These are phyloP conservation scores for Mycena rebaudengoi DNA, from an alignment of 768 basidiomycete genomes.

Conservation along the genomic window DNA sequence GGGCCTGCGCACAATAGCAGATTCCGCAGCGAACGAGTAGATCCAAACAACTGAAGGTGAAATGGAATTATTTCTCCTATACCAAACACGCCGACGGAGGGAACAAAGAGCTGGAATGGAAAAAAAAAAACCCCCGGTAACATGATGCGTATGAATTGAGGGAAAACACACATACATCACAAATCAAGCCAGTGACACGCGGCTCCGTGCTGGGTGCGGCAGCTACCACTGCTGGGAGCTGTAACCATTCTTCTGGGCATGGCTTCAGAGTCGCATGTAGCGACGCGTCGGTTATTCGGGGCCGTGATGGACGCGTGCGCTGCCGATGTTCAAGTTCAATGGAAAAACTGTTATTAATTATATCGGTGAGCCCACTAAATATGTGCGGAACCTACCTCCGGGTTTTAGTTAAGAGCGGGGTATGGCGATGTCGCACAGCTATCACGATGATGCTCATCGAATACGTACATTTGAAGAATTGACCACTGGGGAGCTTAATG, in stretches of 20 bases:
- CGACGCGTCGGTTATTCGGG: background rate
- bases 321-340: conserved; percentile 20
- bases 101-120: conserved; percentile 20
- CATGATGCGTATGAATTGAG: background rate
- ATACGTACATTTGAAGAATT: conserved; percentile 18
- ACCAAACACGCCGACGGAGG: conserved; percentile 22
- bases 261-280: background rate
- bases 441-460: background rate
- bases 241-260: conserved; percentile 16
- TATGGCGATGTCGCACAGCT: background rate
- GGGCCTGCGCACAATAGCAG: background rate
- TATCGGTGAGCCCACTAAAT: background rate
- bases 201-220: background rate
- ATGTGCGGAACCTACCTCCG: conserved; percentile 10
- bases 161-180: conserved; percentile 12
- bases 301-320: conserved; percentile 8
- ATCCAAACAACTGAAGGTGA: conserved; percentile 17
- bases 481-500: conserved; percentile 6
- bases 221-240: conserved; percentile 10
- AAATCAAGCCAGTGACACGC: conserved; percentile 1
- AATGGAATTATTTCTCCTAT: conserved; percentile 14
- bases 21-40: background rate
- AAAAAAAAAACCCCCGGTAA: background rate
- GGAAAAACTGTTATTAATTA: background rate
- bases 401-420: conserved; percentile 1